Conservation (phyloP, 345 rosid species). For the Atalantia buxifolia region DNA sequence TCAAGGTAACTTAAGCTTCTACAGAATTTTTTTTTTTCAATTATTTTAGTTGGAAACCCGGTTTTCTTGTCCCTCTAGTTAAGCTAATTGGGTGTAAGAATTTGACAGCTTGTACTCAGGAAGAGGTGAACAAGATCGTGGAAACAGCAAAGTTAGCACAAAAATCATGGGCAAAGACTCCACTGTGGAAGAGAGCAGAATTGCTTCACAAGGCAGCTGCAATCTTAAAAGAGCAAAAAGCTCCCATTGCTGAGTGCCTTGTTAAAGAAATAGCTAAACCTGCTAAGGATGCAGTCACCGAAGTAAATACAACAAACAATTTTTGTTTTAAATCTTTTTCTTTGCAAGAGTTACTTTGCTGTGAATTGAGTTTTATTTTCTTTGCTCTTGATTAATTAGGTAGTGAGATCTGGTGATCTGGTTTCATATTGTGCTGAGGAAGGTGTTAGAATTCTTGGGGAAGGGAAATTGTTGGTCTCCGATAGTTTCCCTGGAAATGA, state of each 20-base stretch:
- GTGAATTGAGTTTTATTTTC: not conserved
- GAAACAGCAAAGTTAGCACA: slow-evolving; percentile 34
- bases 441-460: slow-evolving; percentile 91
- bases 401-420: slow-evolving; percentile 94
- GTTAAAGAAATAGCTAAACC: slow-evolving; percentile 90
- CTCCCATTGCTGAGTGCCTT: slow-evolving; percentile 36
- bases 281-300: slow-evolving; percentile 86
- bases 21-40: not conserved
- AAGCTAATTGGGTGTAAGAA: not conserved
- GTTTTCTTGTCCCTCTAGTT: no score
- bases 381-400: slow-evolving; percentile 30
- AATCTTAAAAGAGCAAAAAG: slow-evolving; percentile 34
- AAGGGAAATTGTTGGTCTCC: slow-evolving; percentile 83
- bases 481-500: slow-evolving; percentile 95
- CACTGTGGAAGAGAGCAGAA: slow-evolving; percentile 42
- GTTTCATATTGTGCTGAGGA: slow-evolving; percentile 92
- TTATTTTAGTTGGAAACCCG: not conserved
- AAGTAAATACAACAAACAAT: slow-evolving; percentile 31
- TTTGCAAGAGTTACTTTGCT: not conserved
- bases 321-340: not conserved
- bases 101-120: slow-evolving; percentile 35
- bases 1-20: slow-evolving; percentile 22
- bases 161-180: slow-evolving; percentile 40
- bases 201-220: slow-evolving; percentile 43
- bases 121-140: slow-evolving; percentile 37